phyloP scores from a whole-genome alignment of 169 alveolate species.

The Toxoplasma gondii region DNA sequence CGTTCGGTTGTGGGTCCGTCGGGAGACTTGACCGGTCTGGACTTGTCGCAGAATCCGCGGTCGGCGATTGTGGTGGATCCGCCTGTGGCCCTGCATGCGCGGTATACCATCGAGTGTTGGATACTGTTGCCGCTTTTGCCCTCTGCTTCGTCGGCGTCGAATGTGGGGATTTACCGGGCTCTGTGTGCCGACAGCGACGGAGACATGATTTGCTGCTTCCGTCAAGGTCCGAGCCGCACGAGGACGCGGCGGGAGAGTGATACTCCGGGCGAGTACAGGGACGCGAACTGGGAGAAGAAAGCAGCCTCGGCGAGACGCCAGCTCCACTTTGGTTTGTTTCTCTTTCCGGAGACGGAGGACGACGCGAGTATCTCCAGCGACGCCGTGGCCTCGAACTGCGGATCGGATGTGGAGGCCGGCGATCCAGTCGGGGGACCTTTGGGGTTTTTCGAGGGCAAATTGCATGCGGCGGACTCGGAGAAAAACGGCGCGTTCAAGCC shows the following conservation, averaged over 20 bases:
- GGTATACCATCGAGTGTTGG: not conserved
- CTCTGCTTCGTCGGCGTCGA: not conserved
- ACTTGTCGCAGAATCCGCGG: not conserved
- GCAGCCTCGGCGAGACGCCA: not conserved
- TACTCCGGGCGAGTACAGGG: not conserved
- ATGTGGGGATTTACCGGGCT: not conserved
- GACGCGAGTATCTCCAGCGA: not conserved
- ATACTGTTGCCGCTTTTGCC: not conserved
- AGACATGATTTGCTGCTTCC: not conserved
- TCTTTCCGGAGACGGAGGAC: not conserved
- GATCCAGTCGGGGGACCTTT: not conserved
- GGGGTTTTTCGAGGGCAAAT: not conserved
- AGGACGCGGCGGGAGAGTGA: not conserved
- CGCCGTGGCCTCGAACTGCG: not conserved
- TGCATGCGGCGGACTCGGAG: not conserved
- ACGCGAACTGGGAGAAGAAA: not conserved
- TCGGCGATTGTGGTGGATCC: not conserved
- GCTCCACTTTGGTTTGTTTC: not conserved
- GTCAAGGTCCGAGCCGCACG: not conserved
- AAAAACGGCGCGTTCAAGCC: not conserved
- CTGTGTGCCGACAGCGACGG: constrained; percentile 12
- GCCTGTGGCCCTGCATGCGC: not conserved
- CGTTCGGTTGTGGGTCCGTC: not conserved
- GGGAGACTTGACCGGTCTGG: not conserved
- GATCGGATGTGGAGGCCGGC: not conserved